A percentile compares a stretch with the other conserved stretches of the same genome.
These are phyloP conservation scores for Blechomonas ayalai DNA, from an alignment of 208 protist species.

Conservation along the genomic window DNA sequence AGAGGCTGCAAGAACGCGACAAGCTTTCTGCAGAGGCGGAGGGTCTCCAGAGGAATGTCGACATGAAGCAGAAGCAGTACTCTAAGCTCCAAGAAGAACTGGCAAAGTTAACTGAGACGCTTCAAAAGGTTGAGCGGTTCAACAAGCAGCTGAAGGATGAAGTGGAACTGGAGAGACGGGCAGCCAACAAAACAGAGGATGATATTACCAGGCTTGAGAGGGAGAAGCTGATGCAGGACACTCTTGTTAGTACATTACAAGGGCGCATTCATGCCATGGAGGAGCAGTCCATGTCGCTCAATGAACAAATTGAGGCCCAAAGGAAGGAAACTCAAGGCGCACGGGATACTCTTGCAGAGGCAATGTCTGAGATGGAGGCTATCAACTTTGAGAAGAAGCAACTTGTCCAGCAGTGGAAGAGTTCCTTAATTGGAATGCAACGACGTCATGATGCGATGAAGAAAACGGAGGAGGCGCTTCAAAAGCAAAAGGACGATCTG, in stretches of 20 bases:
- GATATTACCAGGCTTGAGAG: slow-evolving; percentile 92
- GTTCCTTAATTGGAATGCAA: slow-evolving; percentile 90
- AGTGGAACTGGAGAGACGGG: slow-evolving; percentile 91
- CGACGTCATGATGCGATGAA: slow-evolving; percentile 90
- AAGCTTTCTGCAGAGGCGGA: slow-evolving; percentile 51
- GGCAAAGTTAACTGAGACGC: slow-evolving; percentile 85
- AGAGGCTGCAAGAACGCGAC: slow-evolving; percentile 63
- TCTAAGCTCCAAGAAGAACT: slow-evolving; percentile 88
- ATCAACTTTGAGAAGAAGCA: slow-evolving; percentile 94
- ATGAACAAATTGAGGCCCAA: slow-evolving; percentile 86
- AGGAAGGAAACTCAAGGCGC: slow-evolving; percentile 85
- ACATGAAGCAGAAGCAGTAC: slow-evolving; percentile 84
- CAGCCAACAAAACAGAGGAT: slow-evolving; percentile 94
- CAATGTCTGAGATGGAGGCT: slow-evolving; percentile 91
- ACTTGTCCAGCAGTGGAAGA: slow-evolving; percentile 92
- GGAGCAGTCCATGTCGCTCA: slow-evolving; percentile 71
- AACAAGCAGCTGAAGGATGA: slow-evolving; percentile 92
- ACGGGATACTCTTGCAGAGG: slow-evolving; percentile 86
- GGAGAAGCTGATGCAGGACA: slow-evolving; percentile 91
- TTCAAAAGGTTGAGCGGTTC: slow-evolving; percentile 91
- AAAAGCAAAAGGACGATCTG: slow-evolving; percentile 88
- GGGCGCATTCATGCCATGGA: slow-evolving; percentile 77
- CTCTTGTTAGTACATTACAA: slow-evolving; percentile 84
- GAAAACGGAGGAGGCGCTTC: slow-evolving; percentile 89
- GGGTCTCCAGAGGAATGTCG: slow-evolving; percentile 63